Evolutionary conservation across 2,329 filamentous ascomycete genomes (phyloP), one percentile per base, ranked within the genome.

Genomic region (Xylariaceae sp.): DNA sequence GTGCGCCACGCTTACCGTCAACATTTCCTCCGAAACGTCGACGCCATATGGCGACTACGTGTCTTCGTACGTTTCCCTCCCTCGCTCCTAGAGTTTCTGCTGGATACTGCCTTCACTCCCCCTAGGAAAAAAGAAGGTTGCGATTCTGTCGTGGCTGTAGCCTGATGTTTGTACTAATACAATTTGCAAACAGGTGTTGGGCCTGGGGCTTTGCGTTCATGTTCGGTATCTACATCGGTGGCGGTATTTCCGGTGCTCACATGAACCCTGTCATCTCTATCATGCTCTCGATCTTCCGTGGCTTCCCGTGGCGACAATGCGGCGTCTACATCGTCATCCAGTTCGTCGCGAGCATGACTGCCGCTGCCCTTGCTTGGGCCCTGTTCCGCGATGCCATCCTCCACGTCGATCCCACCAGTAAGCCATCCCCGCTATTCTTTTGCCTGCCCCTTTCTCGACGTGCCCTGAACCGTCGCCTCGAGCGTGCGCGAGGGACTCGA

Each of bases 231-330:
- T 55, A 52, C 19, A 29, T 55, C 12, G 50, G 44, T 12, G 49
- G 48, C 11, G 50, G 49, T 7, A 46, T 52, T 1, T 53, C 51
- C 3, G 50, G 51, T 1, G 51, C 50, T 5, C 52, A 53, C 29
- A 52, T 53, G 50, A 54, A 61, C 25, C 59, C 59, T 9, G 51
- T 55, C 2, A 57, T 62, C 14, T 61, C 58, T 1, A 47, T 61
- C 11, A 50, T 51, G 0, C 35, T 62, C 0, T 52, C 51, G 0
- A 18, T 62, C 0, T 62, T 60, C 33, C 54, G 59, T 4, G 57
- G 57, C 0, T 62, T 61, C 12, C 58, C 58, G 2, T 59, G 56
- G 56, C 37, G 40, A 15, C 50, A 51, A 10, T 61, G 59, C 12
- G 31, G 36, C 15, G 23, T 50, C 10, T 60, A 58, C 31, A 33